phyloP scores from a whole-genome alignment of 1,139 yeast species.

The Candida sojae region DNA sequence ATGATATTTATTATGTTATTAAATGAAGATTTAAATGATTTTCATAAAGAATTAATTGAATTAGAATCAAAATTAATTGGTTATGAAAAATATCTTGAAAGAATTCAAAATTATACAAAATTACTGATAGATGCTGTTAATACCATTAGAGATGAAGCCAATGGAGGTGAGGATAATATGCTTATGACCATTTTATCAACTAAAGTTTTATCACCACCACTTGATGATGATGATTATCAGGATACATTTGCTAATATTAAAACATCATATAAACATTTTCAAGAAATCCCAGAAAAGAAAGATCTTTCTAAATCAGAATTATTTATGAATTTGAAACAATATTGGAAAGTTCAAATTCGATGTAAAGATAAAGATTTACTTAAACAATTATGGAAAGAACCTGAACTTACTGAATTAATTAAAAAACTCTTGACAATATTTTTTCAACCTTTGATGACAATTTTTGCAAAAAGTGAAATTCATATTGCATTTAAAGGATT shows the following conservation, averaged over 20 bases:
- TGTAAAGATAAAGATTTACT: slow-evolving; percentile 73
- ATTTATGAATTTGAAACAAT: slow-evolving; percentile 56
- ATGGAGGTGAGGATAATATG: slow-evolving; percentile 20
- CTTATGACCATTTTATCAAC: slow-evolving; percentile 27
- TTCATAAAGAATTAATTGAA: slow-evolving; percentile 54
- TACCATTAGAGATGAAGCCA: slow-evolving; percentile 26
- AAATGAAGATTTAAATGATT: slow-evolving; percentile 75
- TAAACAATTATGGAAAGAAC: slow-evolving; percentile 82
- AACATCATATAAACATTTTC: slow-evolving; percentile 23
- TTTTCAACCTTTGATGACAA: slow-evolving; percentile 78
- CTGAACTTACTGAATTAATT: slow-evolving; percentile 68
- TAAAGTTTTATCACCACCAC: slow-evolving; percentile 19
- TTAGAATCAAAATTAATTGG: slow-evolving; percentile 27
- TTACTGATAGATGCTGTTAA: slow-evolving; percentile 18
- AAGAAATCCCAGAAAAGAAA: slow-evolving; percentile 16
- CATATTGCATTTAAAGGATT: slow-evolving; percentile 75
- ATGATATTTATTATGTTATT: slow-evolving; percentile 71
- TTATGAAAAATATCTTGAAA: slow-evolving; percentile 24
- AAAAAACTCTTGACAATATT: slow-evolving; percentile 75
- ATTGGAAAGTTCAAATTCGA: slow-evolving; percentile 65
- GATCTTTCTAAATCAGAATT: slow-evolving; percentile 22
- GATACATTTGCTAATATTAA: slow-evolving; percentile 12
- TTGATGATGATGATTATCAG: slow-evolving; percentile 5
- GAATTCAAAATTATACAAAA: slow-evolving; percentile 27
- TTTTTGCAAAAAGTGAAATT: slow-evolving; percentile 76